Evolutionary conservation across 2,329 filamentous ascomycete species (phyloP).

Genomic region (Huntiella omanensis): DNA sequence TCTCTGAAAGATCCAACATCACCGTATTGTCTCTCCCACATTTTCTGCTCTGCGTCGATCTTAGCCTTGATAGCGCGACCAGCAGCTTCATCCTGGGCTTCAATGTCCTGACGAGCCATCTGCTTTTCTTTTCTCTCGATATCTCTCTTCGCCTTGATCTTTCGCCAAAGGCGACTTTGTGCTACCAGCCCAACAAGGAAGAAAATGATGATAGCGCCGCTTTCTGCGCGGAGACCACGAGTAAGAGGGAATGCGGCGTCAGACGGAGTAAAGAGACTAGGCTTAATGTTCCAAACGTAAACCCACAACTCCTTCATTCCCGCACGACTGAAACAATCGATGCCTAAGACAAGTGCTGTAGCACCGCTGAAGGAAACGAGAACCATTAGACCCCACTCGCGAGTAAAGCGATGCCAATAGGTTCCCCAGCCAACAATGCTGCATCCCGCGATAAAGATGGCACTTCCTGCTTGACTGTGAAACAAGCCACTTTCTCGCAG

Average conservation of each 20-base stretch:
- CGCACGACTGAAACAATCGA: constrained; percentile 80
- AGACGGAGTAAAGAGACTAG: constrained; percentile 48
- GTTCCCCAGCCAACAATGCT: constrained; percentile 49
- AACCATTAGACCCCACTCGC: constrained; percentile 57
- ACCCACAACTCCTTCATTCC: constrained; percentile 93
- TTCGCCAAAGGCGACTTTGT: constrained; percentile 70
- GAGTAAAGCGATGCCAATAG: constrained; percentile 61
- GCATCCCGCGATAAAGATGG: constrained; percentile 58
- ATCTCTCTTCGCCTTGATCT: constrained; percentile 46
- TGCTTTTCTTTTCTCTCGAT: constrained; percentile 30
- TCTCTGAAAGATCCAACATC: constrained; percentile 18
- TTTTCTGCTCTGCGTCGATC: constrained; percentile 39
- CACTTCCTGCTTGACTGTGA: constrained; percentile 38
- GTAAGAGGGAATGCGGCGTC: constrained; percentile 70
- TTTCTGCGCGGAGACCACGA: constrained; percentile 68
- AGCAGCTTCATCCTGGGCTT: constrained; percentile 48
- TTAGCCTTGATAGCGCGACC: constrained; percentile 46
- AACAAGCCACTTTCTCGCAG: constrained; percentile 61
- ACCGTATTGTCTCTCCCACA: constrained; percentile 68
- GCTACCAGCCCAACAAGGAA: constrained; percentile 60
- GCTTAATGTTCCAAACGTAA: constrained; percentile 73
- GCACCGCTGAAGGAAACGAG: constrained; percentile 67
- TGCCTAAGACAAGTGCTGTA: constrained; percentile 60
- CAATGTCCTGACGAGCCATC: constrained; percentile 33
- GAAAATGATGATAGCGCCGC: constrained; percentile 58